A percentile compares a stretch with the other conserved stretches of the same genome.
These are phyloP conservation scores for Draba incana DNA, from an alignment of 345 rosid genomes.

Conservation along the genomic window DNA sequence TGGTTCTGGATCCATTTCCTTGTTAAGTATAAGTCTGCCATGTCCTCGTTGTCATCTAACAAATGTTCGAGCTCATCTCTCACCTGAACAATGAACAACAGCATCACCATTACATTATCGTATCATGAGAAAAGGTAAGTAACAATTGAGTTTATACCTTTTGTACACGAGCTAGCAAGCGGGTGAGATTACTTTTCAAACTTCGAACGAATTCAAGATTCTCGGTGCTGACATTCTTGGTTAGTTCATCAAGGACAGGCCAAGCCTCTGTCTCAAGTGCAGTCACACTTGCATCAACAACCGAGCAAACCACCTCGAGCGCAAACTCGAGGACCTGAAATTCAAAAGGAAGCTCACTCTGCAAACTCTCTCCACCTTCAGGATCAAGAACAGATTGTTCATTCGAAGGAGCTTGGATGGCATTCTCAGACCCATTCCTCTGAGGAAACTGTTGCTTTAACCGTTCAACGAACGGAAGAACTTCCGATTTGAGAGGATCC, in stretches of 20 bases:
- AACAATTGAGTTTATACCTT: constrained; percentile 50
- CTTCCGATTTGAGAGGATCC: constrained; percentile 79
- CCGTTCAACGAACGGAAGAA: constrained; percentile 76
- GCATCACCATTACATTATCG: not conserved
- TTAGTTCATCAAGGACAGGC: constrained; percentile 86
- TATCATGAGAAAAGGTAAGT: not conserved
- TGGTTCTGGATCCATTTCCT: constrained; percentile 80
- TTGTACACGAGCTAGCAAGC: constrained; percentile 86
- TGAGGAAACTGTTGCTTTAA: constrained; percentile 72
- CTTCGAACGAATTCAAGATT: constrained; percentile 92
- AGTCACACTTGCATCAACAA: constrained; percentile 65
- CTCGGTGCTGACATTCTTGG: constrained; percentile 84
- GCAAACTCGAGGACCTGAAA: constrained; percentile 97
- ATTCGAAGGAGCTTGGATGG: constrained; percentile 45
- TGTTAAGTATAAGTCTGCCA: constrained; percentile 79
- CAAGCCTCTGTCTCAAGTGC: constrained; percentile 83
- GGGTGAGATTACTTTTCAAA: constrained; percentile 89
- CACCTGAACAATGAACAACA: constrained; percentile 50
- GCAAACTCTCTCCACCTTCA: constrained; percentile 75
- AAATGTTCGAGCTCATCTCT: constrained; percentile 92
- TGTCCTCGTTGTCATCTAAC: constrained; percentile 86
- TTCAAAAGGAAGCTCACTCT: constrained; percentile 89
- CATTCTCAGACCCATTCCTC: constrained; percentile 48
- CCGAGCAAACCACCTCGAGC: constrained; percentile 74
- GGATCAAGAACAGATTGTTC: constrained; percentile 59